Percentiles rank a stretch among this genome's conserved stretches.
phyloP scores from a whole-genome alignment of 2,329 filamentous ascomycete species.

The Epichloe sylvatica region DNA sequence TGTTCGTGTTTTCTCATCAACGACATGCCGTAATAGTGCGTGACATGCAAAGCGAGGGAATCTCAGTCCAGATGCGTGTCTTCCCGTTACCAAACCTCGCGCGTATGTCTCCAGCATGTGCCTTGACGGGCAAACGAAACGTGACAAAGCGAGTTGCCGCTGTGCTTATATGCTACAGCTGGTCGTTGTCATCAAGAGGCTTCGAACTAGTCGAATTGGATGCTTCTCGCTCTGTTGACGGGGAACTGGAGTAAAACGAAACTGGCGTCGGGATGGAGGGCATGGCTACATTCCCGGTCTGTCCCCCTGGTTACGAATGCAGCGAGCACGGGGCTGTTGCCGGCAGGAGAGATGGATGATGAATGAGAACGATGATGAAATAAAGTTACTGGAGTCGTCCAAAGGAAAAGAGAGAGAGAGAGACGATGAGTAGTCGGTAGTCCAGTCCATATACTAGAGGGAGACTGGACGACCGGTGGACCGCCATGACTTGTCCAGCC shows the following conservation, averaged over 20 bases:
- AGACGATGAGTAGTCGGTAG: background rate
- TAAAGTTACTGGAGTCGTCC: no score
- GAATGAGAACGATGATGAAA: no score
- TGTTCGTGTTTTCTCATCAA: no score
- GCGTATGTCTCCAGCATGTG: background rate
- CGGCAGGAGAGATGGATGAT: no score
- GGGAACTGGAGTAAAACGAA: background rate
- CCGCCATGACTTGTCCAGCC: background rate
- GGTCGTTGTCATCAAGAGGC: background rate
- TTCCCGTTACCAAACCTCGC: background rate
- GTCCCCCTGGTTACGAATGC: no score
- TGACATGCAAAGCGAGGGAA: background rate
- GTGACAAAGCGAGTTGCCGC: background rate
- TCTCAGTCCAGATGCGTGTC: background rate
- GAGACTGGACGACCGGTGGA: conserved; percentile 2
- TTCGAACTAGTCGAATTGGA: background rate
- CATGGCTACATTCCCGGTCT: no score
- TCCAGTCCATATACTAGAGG: background rate
- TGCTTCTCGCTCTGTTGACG: background rate
- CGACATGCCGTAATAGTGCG: no score
- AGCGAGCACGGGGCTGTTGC: no score
- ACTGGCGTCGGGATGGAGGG: no score
- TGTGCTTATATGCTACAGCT: background rate
- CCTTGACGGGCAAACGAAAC: background rate
- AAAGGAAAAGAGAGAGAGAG: background rate